Percentiles rank a stretch among this genome's conserved stretches.
phyloP scores from a whole-genome alignment of 2,329 filamentous ascomycete species.

The Cladosporium velox region DNA sequence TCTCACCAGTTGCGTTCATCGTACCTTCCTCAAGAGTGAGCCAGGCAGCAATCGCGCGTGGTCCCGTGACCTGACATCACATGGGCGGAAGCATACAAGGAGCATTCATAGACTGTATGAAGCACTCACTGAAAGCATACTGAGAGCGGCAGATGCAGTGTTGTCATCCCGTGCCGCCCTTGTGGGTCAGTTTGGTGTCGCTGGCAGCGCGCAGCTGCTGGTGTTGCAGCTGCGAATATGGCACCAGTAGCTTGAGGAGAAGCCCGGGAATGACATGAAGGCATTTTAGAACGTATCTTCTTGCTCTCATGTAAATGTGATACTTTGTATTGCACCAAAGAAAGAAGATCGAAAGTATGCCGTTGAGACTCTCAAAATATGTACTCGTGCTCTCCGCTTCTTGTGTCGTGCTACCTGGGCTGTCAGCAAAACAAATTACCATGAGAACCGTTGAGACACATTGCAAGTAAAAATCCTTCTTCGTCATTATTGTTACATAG shows the following conservation, averaged over 20 bases:
- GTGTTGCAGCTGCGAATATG: background rate
- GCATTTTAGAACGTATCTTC: background rate
- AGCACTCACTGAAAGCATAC: background rate
- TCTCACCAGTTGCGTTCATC: background rate
- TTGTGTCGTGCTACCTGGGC: background rate
- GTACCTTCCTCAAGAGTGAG: background rate
- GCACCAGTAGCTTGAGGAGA: background rate
- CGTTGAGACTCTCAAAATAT: background rate
- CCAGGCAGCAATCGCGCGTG: conserved; percentile 1
- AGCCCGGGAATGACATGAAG: background rate
- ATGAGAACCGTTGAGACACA: background rate
- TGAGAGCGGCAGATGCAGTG: too few species aligned
- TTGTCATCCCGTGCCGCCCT: background rate
- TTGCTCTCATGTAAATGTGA: background rate
- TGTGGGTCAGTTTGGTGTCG: background rate
- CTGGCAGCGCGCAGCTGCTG: background rate
- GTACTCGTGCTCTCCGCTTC: background rate
- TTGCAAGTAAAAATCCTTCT: background rate
- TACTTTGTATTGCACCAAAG: background rate
- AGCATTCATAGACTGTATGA: background rate
- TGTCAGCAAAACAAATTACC: background rate
- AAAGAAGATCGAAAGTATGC: background rate
- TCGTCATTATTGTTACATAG: too few species aligned
- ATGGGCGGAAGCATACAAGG: background rate
- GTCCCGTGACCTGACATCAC: background rate